Conservation (phyloP, 306 rosid genomes). For the Gastrolobium villosum region DNA sequence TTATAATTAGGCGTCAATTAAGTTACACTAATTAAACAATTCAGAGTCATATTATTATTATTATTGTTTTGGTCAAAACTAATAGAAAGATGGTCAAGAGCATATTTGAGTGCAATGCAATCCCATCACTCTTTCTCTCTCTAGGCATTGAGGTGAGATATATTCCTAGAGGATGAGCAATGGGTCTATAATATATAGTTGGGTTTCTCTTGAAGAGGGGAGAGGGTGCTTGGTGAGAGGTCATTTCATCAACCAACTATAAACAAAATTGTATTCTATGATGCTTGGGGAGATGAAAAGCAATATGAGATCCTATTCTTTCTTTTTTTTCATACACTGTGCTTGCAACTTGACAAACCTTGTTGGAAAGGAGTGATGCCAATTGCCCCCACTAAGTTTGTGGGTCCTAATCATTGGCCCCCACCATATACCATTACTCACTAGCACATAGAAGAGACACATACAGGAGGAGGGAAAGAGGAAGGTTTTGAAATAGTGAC, state of each 20-base stretch:
- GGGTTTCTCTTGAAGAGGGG: conserved; percentile 41
- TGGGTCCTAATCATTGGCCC: conserved; percentile 55
- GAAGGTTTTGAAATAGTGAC: conserved; percentile 43
- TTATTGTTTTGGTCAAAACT: conserved; percentile 70
- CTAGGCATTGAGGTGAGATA: conserved; percentile 47
- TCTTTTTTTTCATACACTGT: conserved; percentile 45
- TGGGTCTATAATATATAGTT: conserved; percentile 39
- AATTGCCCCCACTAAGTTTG: conserved; percentile 66
- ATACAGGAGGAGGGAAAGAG: background rate
- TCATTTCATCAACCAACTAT: conserved; percentile 75
- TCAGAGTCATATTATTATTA: conserved; percentile 43
- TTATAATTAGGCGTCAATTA: conserved; percentile 56
- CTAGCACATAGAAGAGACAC: conserved; percentile 37
- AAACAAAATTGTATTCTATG: conserved; percentile 63
- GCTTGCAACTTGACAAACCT: conserved; percentile 60
- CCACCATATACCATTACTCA: conserved; percentile 42
- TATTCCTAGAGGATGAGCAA: conserved; percentile 50
- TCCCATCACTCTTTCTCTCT: conserved; percentile 63
- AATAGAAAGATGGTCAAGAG: conserved; percentile 61
- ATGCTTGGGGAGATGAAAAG: conserved; percentile 66
- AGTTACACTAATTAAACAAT: conserved; percentile 46
- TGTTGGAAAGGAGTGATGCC: conserved; percentile 73
- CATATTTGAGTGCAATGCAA: conserved; percentile 70
- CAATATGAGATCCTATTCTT: conserved; percentile 58
- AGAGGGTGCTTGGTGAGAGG: conserved; percentile 71